These are phyloP conservation scores for Boletus mariae DNA, from an alignment of 1,284 basidiomycete species.

Conservation along the genomic window DNA sequence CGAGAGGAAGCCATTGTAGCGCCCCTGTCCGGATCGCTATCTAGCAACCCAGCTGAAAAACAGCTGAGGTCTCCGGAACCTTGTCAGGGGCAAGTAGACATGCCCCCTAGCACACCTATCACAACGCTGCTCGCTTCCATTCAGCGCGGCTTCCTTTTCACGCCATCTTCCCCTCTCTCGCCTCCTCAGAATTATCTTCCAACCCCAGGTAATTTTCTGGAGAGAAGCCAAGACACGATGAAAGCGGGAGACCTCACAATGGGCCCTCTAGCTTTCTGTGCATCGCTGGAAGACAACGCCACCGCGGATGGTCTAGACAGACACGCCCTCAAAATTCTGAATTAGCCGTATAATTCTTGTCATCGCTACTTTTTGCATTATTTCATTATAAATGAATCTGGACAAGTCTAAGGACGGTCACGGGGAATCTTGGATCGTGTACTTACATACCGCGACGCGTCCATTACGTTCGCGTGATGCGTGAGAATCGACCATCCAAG, in stretches of 20 bases:
- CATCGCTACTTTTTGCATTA: constrained; percentile 6
- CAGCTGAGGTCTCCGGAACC: neutral
- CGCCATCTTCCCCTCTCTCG: constrained; percentile 56
- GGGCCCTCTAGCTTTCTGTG: constrained; percentile 11
- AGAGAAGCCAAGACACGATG: constrained; percentile 23
- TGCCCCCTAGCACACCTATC: constrained; percentile 54
- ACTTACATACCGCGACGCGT: constrained; percentile 16
- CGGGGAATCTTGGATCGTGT: neutral
- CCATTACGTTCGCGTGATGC: constrained; percentile 23
- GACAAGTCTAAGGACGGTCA: neutral
- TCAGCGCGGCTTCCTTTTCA: constrained; percentile 63
- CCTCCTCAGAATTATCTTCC: constrained; percentile 49
- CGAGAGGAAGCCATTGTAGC: constrained; percentile 2
- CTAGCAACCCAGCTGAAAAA: neutral
- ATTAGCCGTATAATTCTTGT: constrained; percentile 15
- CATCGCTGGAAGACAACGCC: constrained; percentile 10
- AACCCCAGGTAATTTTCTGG: constrained; percentile 10
- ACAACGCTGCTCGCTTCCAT: constrained; percentile 66
- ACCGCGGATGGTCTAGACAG: constrained; percentile 21
- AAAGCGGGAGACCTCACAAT: constrained; percentile 4
- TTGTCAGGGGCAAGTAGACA: constrained; percentile 4
- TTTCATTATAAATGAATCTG: constrained; percentile 1
- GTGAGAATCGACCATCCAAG: constrained; percentile 23
- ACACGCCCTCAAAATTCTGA: constrained; percentile 26
- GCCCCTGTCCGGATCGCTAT: neutral